phyloP scores from a whole-genome alignment of 306 rosid species.

The Prunus salicina region DNA sequence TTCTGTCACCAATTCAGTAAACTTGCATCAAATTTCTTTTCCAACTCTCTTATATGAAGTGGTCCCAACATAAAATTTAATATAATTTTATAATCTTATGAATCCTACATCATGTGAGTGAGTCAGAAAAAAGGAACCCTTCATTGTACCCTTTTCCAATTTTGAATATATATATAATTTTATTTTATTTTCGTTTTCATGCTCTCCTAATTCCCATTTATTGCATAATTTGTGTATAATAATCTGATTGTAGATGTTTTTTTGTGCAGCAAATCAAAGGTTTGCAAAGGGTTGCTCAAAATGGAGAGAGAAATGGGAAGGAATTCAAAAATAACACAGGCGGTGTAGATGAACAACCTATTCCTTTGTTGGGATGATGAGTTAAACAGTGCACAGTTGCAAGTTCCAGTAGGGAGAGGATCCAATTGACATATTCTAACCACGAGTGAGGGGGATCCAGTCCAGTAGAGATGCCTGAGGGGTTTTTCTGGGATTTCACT shows the following conservation, averaged over 20 bases:
- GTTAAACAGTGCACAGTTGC: not conserved
- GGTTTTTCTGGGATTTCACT: not conserved
- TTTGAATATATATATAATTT: not conserved
- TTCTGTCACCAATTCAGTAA: not conserved
- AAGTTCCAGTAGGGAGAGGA: not conserved
- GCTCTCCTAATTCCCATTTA: not conserved
- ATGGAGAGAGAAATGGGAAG: not conserved
- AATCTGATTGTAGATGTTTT: not conserved
- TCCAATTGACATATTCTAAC: conserved; percentile 10
- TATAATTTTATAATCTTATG: not conserved
- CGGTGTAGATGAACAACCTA: not conserved
- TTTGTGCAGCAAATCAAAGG: conserved; percentile 21
- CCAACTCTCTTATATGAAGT: not conserved
- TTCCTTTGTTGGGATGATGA: conserved; percentile 10
- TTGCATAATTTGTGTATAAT: not conserved
- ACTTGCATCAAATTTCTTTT: not conserved
- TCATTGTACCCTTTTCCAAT: not conserved
- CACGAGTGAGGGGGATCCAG: not conserved
- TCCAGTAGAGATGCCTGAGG: not conserved
- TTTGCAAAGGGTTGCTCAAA: not conserved
- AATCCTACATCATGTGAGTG: not conserved
- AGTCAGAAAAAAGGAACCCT: not conserved
- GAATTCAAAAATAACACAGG: not conserved
- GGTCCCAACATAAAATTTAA: not conserved
- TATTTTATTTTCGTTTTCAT: not conserved